Conservation (phyloP, 805 yeast genomes). For the Wickerhamomyces alni region DNA sequence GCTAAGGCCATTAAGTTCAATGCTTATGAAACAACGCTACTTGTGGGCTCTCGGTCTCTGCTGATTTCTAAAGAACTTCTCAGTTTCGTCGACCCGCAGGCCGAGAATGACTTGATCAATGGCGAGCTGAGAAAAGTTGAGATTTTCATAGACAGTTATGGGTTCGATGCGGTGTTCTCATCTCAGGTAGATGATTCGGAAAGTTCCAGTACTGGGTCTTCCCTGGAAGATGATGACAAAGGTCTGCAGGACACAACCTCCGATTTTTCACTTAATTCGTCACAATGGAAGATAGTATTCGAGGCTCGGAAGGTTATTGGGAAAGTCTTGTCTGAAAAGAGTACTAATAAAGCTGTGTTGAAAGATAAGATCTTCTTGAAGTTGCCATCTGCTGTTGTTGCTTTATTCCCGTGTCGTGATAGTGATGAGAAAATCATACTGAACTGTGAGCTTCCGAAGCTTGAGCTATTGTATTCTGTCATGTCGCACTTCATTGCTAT, state of each 20-base stretch:
- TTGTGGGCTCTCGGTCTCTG: conserved; percentile 37
- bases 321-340: conserved; percentile 26
- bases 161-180: conserved; percentile 2
- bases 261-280: conserved; percentile 6
- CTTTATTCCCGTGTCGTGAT: conserved; percentile 17
- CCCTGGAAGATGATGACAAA: conserved; percentile 28
- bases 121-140: conserved; percentile 32
- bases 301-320: conserved; percentile 17
- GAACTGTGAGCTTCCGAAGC: conserved; percentile 20
- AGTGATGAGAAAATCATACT: conserved; percentile 19
- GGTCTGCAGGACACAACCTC: conserved; percentile 20
- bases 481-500: conserved; percentile 39
- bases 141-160: conserved; percentile 19
- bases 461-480: conserved; percentile 31
- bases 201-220: conserved; percentile 22
- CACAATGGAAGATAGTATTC: conserved; percentile 10
- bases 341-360: conserved; percentile 21
- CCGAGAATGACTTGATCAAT: conserved; percentile 33
- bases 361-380: conserved; percentile 27
- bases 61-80: conserved; percentile 35
- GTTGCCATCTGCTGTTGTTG: conserved; percentile 21
- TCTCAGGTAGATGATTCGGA: conserved; percentile 3
- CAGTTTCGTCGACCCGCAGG: conserved; percentile 25
- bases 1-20: conserved; percentile 6
- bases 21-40: conserved; percentile 16